Evolutionary conservation across 2,329 filamentous ascomycete species (phyloP), one percentile per base, ranked within the genome.

Genomic region (Aspergillus versicolor): DNA sequence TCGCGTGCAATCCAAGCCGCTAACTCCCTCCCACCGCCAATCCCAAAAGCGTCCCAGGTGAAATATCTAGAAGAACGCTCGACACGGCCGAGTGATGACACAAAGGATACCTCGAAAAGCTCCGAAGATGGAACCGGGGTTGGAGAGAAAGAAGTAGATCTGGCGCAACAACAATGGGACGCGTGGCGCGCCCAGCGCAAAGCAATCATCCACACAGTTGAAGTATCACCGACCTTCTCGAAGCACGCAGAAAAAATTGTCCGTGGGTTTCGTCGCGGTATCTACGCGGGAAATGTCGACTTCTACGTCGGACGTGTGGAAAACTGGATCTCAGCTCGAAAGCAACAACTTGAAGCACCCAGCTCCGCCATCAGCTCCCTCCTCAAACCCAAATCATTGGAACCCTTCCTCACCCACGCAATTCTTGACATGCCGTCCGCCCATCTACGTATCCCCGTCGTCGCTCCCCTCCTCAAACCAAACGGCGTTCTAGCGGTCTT

Each of bases 181-280:
- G 60, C 62, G 47, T 84, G 82, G 74, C 73, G 74, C 15, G 63
- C 73, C n/a, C 73, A 75, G 38, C 84, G 90, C 24, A 79, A 82
- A 52, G 89, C 89, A 34, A 75, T 93, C n/a, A 75, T 94, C 3
- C 89, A 93, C 69, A 90, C 88, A 2, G 79, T 92, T 43, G 90
- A 94, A 65, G 79, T 84, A 41, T 86, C 83, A 2, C 67, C 77
- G 12, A 81, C 81, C 43, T 84, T 89, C 74, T 86, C 87, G 5
- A 74, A 77, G 13, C 83, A 87, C 62, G 90, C 90, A 0, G 79
- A 85, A 62, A 81, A 81, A 53, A 80, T 88, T 19, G 82, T 93
- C 4, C 76, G 81, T 24, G 82, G 85, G 17, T 94, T 90, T 71
- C 83, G 87, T 7, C 79, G 83, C 21, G 89, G 88, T 1, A 80